These are phyloP conservation scores for Stemphylium vesicarium DNA, from an alignment of 2,329 filamentous ascomycete genomes.

Conservation along the genomic window DNA sequence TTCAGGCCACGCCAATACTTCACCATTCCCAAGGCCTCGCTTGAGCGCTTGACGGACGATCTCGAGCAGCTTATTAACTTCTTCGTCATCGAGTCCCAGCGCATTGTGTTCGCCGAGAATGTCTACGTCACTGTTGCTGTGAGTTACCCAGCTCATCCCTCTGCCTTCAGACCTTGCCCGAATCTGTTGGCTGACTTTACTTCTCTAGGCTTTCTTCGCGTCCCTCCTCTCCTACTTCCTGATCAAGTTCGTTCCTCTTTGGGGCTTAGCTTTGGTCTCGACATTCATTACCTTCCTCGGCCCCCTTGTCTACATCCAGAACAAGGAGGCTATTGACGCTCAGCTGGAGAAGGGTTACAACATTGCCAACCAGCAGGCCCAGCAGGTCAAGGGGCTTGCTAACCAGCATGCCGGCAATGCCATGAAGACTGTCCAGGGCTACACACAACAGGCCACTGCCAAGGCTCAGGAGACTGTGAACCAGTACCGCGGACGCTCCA, in stretches of 20 bases:
- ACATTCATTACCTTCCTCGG: constrained; percentile 64
- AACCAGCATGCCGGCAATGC: constrained; percentile 66
- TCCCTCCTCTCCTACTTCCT: constrained; percentile 68
- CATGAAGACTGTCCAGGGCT: constrained; percentile 63
- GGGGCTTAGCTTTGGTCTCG: constrained; percentile 66
- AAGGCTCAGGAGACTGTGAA: constrained; percentile 63
- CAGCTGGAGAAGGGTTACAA: constrained; percentile 62
- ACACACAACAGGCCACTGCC: constrained; percentile 65
- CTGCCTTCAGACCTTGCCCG: neutral
- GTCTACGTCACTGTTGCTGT: constrained; percentile 65
- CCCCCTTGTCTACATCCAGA: constrained; percentile 68
- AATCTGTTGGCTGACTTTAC: constrained; percentile 7
- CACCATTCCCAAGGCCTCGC: constrained; percentile 67
- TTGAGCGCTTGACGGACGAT: constrained; percentile 67
- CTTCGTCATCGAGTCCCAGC: constrained; percentile 71
- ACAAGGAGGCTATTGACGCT: constrained; percentile 68
- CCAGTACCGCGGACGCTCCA: constrained; percentile 47
- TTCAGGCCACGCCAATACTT: constrained; percentile 70
- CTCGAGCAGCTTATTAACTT: constrained; percentile 71
- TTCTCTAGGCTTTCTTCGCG: constrained; percentile 63
- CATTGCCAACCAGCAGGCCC: constrained; percentile 64
- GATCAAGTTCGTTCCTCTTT: constrained; percentile 70
- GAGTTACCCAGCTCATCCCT: constrained; percentile 41
- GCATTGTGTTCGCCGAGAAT: constrained; percentile 70
- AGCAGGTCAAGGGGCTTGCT: constrained; percentile 65